Evolutionary conservation across 805 yeast genomes (phyloP), one percentile per base, ranked within the genome.

Genomic region (Lachancea nothofagi): DNA sequence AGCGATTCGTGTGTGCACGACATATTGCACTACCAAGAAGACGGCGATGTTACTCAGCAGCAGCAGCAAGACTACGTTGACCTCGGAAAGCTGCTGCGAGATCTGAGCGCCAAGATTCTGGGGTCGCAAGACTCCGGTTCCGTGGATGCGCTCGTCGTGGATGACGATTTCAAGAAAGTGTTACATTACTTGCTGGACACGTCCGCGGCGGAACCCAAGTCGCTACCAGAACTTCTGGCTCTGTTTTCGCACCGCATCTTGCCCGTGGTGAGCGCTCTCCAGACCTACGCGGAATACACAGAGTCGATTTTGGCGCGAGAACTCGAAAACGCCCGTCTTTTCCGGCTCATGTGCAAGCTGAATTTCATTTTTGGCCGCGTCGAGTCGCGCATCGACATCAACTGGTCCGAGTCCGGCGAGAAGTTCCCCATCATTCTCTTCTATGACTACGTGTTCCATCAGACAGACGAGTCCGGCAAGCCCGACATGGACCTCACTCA

Each of bases 301-400:
- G 89, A 83, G 55, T 64, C 74, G 3, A 75, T 74, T 44, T 63
- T 93, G 28, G 59, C 77, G 12, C 71, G 74, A 40, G 97, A 90
- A 59, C 64, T 89, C 19, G 97, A 93, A 59, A 93, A 93, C 60
- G 93, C 84, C 3, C 70, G 97, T 44, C 64, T 93, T 22, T 87
- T 90, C 50, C 71, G 97, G 44, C 69, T 93, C 29, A 66, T 90
- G 55, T 69, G 88, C 43, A 93, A 93, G 66, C 65, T 93, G 29
- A 86, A 84, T 55, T 82, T 81, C 49, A 76, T 87, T 20, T 68
- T 80, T 43, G 89, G 83, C 46, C 70, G 90, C 45, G 84, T 90
- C 8, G 90, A 82, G 49, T 68, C 66, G 29, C 70, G 70, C 19
- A 67, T 72, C 37, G 78, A 74, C 49, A 61, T 67, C 12, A 64